phyloP scores from a whole-genome alignment of 257 asterid genomes.

The Parsonsia alboflavescens region DNA sequence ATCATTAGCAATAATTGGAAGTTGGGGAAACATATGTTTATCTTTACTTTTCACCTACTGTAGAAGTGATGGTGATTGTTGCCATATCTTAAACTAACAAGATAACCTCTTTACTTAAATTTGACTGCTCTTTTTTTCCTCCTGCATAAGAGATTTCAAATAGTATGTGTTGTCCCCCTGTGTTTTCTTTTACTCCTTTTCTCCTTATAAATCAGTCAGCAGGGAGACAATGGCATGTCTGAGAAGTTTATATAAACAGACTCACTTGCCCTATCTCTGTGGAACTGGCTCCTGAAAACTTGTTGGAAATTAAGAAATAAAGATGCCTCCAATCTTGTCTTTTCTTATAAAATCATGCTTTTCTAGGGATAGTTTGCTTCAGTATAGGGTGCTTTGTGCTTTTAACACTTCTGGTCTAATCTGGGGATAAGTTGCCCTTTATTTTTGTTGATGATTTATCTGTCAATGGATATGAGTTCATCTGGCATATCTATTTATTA shows the following conservation, averaged over 20 bases:
- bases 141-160: neutral
- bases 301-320: neutral
- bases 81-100: neutral
- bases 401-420: neutral
- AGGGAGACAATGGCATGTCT: neutral
- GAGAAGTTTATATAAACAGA: neutral
- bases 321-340: neutral
- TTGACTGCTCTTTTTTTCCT: neutral
- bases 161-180: neutral
- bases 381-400: neutral
- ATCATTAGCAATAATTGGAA: neutral
- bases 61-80: neutral
- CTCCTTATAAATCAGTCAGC: neutral
- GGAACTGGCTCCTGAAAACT: neutral
- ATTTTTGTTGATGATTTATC: neutral
- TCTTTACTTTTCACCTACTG: neutral
- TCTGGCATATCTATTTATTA: neutral
- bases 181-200: neutral
- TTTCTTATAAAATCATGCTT: neutral
- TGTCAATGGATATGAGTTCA: neutral
- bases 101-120: neutral
- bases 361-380: neutral
- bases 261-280: neutral
- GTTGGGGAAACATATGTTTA: neutral
- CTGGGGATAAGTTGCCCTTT: neutral